phyloP scores from a whole-genome alignment of 352 stramenopile species.

The Phytophthora nicotianae region DNA sequence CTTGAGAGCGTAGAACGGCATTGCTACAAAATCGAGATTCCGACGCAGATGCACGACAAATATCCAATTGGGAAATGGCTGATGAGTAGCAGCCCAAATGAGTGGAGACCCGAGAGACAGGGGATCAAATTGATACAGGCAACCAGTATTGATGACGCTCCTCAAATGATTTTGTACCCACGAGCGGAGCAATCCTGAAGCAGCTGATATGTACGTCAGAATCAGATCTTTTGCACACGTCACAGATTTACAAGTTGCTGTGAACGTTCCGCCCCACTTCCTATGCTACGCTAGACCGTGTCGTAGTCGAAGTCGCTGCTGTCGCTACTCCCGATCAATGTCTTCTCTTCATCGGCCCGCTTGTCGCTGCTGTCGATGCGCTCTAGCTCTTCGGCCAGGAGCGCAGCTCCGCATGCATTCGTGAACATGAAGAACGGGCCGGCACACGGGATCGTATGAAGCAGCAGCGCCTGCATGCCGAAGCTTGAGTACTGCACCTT shows the following conservation, averaged over 20 bases:
- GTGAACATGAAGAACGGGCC: slow-evolving; percentile 56
- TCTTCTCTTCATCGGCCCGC: slow-evolving; percentile 29
- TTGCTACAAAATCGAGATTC: slow-evolving; percentile 3
- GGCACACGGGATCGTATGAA: slow-evolving; percentile 52
- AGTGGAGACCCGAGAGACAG: slow-evolving; percentile 15
- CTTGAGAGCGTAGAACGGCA: slow-evolving; percentile 49
- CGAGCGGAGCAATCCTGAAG: slow-evolving; percentile 11
- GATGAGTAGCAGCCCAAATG: not conserved
- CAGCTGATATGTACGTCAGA: slow-evolving; percentile 8
- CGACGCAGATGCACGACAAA: not conserved
- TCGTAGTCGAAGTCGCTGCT: slow-evolving; percentile 8
- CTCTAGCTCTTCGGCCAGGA: slow-evolving; percentile 54
- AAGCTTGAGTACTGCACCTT: slow-evolving; percentile 48
- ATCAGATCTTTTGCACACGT: slow-evolving; percentile 22
- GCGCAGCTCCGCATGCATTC: slow-evolving; percentile 52
- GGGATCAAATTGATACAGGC: slow-evolving; percentile 31
- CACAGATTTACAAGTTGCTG: slow-evolving; percentile 8
- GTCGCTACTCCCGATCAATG: slow-evolving; percentile 9
- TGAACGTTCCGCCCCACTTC: slow-evolving; percentile 5
- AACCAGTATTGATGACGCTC: slow-evolving; percentile 14
- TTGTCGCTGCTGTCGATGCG: not conserved
- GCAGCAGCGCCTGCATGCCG: slow-evolving; percentile 48
- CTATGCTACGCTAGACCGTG: slow-evolving; percentile 2
- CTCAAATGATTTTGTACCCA: slow-evolving; percentile 12
- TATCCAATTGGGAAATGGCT: slow-evolving; percentile 26